These are phyloP conservation scores for Pterocarpus santalinus DNA, from an alignment of 306 rosid species.

Conservation along the genomic window DNA sequence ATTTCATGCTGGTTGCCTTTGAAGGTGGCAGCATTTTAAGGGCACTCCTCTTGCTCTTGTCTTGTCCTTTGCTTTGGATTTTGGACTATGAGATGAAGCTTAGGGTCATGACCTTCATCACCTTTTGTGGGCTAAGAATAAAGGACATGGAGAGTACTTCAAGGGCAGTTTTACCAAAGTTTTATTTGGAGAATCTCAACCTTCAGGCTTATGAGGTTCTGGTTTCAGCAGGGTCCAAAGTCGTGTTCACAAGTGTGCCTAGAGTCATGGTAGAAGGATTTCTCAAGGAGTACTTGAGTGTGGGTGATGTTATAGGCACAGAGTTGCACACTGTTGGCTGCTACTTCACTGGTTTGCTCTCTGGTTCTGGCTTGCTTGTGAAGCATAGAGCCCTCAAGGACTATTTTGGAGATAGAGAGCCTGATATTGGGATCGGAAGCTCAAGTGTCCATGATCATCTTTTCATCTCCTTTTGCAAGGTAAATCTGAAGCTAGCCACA, in stretches of 20 bases:
- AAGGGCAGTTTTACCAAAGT: slow-evolving; percentile 83
- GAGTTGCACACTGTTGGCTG: slow-evolving; percentile 69
- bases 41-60: slow-evolving; percentile 71
- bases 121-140: slow-evolving; percentile 69
- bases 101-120: slow-evolving; percentile 70
- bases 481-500: slow-evolving; percentile 26
- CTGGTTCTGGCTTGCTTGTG: slow-evolving; percentile 63
- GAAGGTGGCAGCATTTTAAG: slow-evolving; percentile 87
- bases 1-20: slow-evolving; percentile 90
- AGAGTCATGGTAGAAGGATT: slow-evolving; percentile 85
- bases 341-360: slow-evolving; percentile 72
- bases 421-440: slow-evolving; percentile 82
- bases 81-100: slow-evolving; percentile 62
- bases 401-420: slow-evolving; percentile 73
- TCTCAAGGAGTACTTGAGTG: slow-evolving; percentile 73
- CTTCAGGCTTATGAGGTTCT: slow-evolving; percentile 64
- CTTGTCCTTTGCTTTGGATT: slow-evolving; percentile 69
- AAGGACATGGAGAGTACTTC: slow-evolving; percentile 69
- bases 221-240: slow-evolving; percentile 59
- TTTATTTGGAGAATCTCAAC: slow-evolving; percentile 80
- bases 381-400: slow-evolving; percentile 76
- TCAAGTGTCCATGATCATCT: slow-evolving; percentile 67
- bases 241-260: slow-evolving; percentile 80
- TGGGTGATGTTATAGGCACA: slow-evolving; percentile 70
- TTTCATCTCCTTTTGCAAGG: slow-evolving; percentile 86